These are phyloP conservation scores for Pyrrhoderma lamaoense DNA, from an alignment of 1,284 basidiomycete species.

Conservation along the genomic window DNA sequence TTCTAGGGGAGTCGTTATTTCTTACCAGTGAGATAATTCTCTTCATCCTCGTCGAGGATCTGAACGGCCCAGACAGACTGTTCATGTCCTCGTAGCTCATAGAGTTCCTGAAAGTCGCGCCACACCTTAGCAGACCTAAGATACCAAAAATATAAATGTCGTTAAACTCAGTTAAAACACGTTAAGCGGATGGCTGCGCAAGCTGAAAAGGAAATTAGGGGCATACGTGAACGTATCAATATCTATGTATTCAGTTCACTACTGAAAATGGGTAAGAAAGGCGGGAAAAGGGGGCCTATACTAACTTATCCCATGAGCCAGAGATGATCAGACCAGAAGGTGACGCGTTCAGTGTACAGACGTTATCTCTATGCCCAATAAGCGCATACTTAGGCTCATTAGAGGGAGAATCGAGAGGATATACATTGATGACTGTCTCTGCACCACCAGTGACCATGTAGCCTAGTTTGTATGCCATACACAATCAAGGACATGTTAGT, in stretches of 20 bases:
- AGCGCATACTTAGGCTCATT: slow-evolving; percentile 75
- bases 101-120: slow-evolving; percentile 71
- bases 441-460: slow-evolving; percentile 81
- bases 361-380: slow-evolving; percentile 84
- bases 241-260: no score
- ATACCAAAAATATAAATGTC: slow-evolving; percentile 1
- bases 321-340: slow-evolving; percentile 73
- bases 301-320: slow-evolving; percentile 96
- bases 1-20: slow-evolving; percentile 9
- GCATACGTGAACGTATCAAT: slow-evolving; percentile 9
- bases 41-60: slow-evolving; percentile 58
- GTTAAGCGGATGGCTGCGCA: no score
- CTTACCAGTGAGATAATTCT: slow-evolving; percentile 77
- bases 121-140: slow-evolving; percentile 89
- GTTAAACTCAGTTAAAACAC: no score
- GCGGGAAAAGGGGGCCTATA: no score
- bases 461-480: slow-evolving; percentile 39
- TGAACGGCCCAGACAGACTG: slow-evolving; percentile 95
- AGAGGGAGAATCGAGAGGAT: slow-evolving; percentile 46
- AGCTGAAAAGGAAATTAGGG: slow-evolving; percentile 5
- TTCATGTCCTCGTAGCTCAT: slow-evolving; percentile 80
- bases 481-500: slow-evolving; percentile 5
- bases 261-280: neutral
- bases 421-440: slow-evolving; percentile 79
- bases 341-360: slow-evolving; percentile 79